Evolutionary conservation across 139 green algal species (phyloP).

Genomic region (Volvox africanus): DNA sequence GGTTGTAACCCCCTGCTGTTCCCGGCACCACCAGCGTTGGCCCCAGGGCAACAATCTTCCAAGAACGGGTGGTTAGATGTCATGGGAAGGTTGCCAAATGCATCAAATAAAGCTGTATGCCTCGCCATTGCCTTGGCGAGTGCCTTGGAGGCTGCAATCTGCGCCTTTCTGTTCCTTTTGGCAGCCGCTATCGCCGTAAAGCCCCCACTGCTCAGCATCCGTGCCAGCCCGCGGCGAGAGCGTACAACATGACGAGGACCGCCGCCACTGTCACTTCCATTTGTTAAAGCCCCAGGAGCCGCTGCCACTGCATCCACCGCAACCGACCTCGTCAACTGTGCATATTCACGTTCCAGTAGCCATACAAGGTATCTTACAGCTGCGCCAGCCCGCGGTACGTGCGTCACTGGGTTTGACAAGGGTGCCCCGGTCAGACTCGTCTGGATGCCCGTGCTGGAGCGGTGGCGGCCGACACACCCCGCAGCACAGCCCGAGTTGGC

Average conservation of each 20-base stretch:
- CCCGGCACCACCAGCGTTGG: too few relatives aligned
- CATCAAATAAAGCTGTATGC: neutral
- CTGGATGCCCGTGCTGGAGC: neutral
- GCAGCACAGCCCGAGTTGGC: neutral
- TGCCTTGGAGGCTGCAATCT: neutral
- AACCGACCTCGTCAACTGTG: neutral
- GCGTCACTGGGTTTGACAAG: neutral
- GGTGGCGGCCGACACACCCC: neutral
- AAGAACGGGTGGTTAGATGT: conserved; percentile 15
- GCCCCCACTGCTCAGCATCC: neutral
- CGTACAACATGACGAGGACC: too few relatives aligned
- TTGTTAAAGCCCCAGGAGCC: neutral
- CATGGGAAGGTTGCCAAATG: conserved; percentile 9
- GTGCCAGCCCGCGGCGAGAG: neutral
- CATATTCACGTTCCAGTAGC: neutral
- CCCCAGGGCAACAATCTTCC: neutral
- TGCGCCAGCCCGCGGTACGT: neutral
- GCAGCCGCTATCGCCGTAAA: neutral
- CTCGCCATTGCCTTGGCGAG: neutral
- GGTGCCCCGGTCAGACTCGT: neutral
- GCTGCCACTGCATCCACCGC: neutral
- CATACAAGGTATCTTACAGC: conserved; percentile 14
- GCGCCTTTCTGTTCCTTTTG: neutral
- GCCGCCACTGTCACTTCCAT: neutral
- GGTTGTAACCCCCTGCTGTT: neutral